Base-by-base conservation (phyloP, 768 basidiomycete genomes). In the Dentipellis fragilis region DNA sequence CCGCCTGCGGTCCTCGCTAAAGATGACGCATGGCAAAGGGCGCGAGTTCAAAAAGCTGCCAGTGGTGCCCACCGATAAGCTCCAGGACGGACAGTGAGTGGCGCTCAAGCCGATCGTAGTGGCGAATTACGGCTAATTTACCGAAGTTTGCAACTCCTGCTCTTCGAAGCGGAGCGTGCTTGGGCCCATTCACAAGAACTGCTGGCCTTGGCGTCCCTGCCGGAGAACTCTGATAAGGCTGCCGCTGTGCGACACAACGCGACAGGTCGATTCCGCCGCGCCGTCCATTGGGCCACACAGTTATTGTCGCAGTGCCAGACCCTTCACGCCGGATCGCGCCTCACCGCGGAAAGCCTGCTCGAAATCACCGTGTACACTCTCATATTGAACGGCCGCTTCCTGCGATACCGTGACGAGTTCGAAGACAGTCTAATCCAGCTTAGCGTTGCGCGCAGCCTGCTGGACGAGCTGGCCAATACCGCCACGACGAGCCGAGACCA, bases 151-250 rank as follows among this genome's bases (percentile, higher is more conserved):
- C 86, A 94, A 62, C 77, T 96, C 10, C 72, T 93, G 48, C 76
- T 97, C 9, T 85, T 93, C 64, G 92, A 96, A 67, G 81, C 92
- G 9, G 95, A 98, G 67, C 83, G 95, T 46, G 89, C 92, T 34
- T 93, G 93, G 84, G 84, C 89, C 1, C 83, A 93, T 69, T 84
- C 93, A 4, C 90, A 94, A 67, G 89, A 90, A 53, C 80, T 94
- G 46, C 67, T 73, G 19, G 66, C 75, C 2, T 71, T 77, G 49
- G 52, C 77, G 80, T 52, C 72, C 73, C 17, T 80, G 81, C 63
- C 63, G 1, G 38, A 54, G n/a, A 63, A 64, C 16, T 58, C 37
- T 3, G 56, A 52, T 68, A 74, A 75, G 12, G 75, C 83, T 14
- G 73, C 77, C 29, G 70, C 83, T 14, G 73, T 87, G 57, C 80